Conservation (phyloP, 768 basidiomycete genomes). For the Panaeolus papilionaceus region DNA sequence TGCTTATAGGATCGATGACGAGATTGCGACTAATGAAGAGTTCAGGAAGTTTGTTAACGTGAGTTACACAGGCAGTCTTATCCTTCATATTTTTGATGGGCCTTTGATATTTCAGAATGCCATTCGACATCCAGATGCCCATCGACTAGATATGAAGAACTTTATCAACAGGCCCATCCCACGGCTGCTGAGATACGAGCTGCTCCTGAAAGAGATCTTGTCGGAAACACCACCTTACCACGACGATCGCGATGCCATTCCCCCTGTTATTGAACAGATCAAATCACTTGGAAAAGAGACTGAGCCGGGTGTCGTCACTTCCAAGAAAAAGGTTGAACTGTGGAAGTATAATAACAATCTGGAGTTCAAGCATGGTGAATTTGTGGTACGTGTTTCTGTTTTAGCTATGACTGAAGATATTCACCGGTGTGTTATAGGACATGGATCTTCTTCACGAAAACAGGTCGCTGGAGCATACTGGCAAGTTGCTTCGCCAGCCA, state of each 20-base stretch:
- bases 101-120: slow-evolving; percentile 37
- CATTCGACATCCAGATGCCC: slow-evolving; percentile 74
- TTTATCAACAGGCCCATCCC: slow-evolving; percentile 94
- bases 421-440: slow-evolving; percentile 49
- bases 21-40: slow-evolving; percentile 76
- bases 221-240: slow-evolving; percentile 79
- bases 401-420: not conserved
- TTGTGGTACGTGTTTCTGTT: slow-evolving; percentile 50
- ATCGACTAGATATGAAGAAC: slow-evolving; percentile 86
- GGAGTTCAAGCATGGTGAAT: slow-evolving; percentile 78
- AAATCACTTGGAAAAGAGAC: slow-evolving; percentile 85
- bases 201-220: slow-evolving; percentile 79
- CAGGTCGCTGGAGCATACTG: slow-evolving; percentile 82
- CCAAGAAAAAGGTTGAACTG: slow-evolving; percentile 89
- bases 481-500: slow-evolving; percentile 82
- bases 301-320: slow-evolving; percentile 83
- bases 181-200: slow-evolving; percentile 84
- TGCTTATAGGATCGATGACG: slow-evolving; percentile 85
- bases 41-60: slow-evolving; percentile 88
- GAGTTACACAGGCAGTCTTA: slow-evolving; percentile 29
- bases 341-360: slow-evolving; percentile 85
- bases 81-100: not conserved
- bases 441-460: slow-evolving; percentile 90
- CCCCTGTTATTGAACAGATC: slow-evolving; percentile 89
- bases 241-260: slow-evolving; percentile 81